Conservation (phyloP, 805 yeast species). For the Candida caryicola region DNA sequence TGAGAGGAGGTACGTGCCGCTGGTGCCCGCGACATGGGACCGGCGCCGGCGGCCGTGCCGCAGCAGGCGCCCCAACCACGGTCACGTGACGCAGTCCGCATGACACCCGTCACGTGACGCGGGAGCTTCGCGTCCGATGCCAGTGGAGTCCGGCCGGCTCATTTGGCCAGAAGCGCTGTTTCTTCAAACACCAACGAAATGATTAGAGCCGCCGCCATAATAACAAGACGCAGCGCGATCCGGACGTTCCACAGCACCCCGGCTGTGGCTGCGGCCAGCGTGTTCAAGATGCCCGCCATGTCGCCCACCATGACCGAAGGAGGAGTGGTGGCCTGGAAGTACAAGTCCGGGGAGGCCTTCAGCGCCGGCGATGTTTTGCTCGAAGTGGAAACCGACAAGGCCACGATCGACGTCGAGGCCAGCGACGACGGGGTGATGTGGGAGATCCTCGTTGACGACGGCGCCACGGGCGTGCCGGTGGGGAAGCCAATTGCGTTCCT, state of each 20-base stretch:
- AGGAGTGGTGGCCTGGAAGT: slow-evolving; percentile 86
- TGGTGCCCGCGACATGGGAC: no score
- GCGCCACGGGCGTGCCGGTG: slow-evolving; percentile 77
- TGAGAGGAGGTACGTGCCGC: no score
- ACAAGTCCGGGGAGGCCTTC: slow-evolving; percentile 66
- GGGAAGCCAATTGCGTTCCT: slow-evolving; percentile 87
- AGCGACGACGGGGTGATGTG: slow-evolving; percentile 90
- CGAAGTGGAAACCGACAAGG: slow-evolving; percentile 86
- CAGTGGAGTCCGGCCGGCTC: background rate
- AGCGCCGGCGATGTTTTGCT: slow-evolving; percentile 77
- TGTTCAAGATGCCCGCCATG: slow-evolving; percentile 95
- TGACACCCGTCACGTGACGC: slow-evolving; percentile 3
- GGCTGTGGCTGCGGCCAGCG: slow-evolving; percentile 33
- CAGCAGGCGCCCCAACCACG: no score
- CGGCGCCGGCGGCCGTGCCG: no score
- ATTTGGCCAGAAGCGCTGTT: slow-evolving; percentile 8
- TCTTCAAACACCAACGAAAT: slow-evolving; percentile 2
- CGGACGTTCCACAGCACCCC: slow-evolving; percentile 31
- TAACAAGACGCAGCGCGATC: slow-evolving; percentile 17
- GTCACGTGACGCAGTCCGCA: slow-evolving; percentile 1
- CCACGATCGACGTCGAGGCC: slow-evolving; percentile 81
- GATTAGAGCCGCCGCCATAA: slow-evolving; percentile 10
- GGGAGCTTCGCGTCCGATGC: slow-evolving; percentile 22
- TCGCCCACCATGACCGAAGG: slow-evolving; percentile 98
- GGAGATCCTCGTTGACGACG: slow-evolving; percentile 66